Evolutionary conservation across 2,329 filamentous ascomycete genomes (phyloP), one percentile per base, ranked within the genome.

Genomic region (Colletotrichum sp.): DNA sequence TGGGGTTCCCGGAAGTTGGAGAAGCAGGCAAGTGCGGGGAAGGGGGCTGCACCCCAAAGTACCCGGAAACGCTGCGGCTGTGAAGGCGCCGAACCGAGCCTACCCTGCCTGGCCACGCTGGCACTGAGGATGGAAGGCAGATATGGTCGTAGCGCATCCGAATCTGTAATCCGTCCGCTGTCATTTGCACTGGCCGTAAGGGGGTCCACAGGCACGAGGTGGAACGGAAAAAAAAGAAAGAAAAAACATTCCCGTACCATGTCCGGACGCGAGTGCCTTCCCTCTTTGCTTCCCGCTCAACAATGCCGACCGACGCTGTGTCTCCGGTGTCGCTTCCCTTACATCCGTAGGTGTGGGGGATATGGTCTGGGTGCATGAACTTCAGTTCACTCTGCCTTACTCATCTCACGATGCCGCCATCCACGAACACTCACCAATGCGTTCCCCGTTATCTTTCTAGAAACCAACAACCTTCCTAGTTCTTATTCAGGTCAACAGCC

Each of bases 11-110:
- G 61, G 48, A 55, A 67, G 62, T 75, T 67, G 73, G 73, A 75
- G 73, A 75, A 75, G 58, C 43, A 48, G 48, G 66, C 43, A 62
- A 48, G 73, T 75, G 73, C 69, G 73, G 73, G 70, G 73, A 67
- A 75, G 36, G 32, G 39, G 56, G 36, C 68, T 71, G 71, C 71
- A 69, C 71, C 56, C 64, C 55, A 30, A 67, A 48, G 22, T 66
- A 39, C 22, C 28, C 13, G 43, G 43, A 48, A 48, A 48, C 18
- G 43, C n/a, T 48, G 43, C 43, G 10, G 43, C 39, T 43, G 18
- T 48, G 43, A 48, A 22, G n/a, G 43, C 43, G n/a, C 43, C 43
- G n/a, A 48, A 48, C n/a, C 43, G n/a, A 48, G 43, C 43, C 43
- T 48, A 48, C 43, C 43, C n/a, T 48, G 43, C 43, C n/a, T 48